These are phyloP conservation scores for Pisolithus tinctorius DNA, from an alignment of 768 basidiomycete genomes.

Conservation along the genomic window DNA sequence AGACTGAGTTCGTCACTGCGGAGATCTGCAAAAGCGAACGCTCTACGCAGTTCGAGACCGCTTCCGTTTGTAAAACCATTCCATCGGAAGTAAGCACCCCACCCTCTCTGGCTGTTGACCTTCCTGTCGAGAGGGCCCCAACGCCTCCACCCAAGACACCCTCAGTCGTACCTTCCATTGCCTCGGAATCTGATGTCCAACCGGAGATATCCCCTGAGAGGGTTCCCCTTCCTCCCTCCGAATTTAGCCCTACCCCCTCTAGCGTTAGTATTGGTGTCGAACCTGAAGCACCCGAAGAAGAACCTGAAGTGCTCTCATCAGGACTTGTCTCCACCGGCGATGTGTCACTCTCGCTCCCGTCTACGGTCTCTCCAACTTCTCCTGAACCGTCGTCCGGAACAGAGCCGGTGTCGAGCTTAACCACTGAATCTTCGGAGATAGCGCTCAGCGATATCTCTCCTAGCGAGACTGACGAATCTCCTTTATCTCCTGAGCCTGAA, in stretches of 20 bases:
- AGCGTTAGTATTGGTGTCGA: slow-evolving; percentile 18
- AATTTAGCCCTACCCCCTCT: slow-evolving; percentile 21
- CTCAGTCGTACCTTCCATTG: slow-evolving; percentile 19
- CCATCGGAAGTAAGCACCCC: slow-evolving; percentile 30
- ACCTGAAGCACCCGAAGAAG: slow-evolving; percentile 13
- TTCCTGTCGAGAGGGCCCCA: slow-evolving; percentile 15
- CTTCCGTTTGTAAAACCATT: slow-evolving; percentile 31
- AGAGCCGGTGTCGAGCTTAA: slow-evolving; percentile 36
- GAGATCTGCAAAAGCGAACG: slow-evolving; percentile 31
- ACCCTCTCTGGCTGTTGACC: slow-evolving; percentile 31
- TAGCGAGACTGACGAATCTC: slow-evolving; percentile 28
- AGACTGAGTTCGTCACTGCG: slow-evolving; percentile 43
- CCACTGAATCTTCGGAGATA: slow-evolving; percentile 33
- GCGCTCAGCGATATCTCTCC: slow-evolving; percentile 19
- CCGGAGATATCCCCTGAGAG: slow-evolving; percentile 16
- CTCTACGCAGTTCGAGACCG: slow-evolving; percentile 39
- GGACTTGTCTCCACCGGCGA: slow-evolving; percentile 18
- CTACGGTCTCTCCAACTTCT: slow-evolving; percentile 28
- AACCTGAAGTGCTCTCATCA: slow-evolving; percentile 3
- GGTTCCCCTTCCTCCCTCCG: slow-evolving; percentile 37
- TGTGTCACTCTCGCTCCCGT: slow-evolving; percentile 19
- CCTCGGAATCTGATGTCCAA: slow-evolving; percentile 18
- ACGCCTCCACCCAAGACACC: slow-evolving; percentile 25
- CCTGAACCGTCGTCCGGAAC: slow-evolving; percentile 24
- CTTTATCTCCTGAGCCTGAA: slow-evolving; percentile 30